phyloP scores from a whole-genome alignment of 768 basidiomycete genomes.

The Rhodosporidiobolus odoratus region DNA sequence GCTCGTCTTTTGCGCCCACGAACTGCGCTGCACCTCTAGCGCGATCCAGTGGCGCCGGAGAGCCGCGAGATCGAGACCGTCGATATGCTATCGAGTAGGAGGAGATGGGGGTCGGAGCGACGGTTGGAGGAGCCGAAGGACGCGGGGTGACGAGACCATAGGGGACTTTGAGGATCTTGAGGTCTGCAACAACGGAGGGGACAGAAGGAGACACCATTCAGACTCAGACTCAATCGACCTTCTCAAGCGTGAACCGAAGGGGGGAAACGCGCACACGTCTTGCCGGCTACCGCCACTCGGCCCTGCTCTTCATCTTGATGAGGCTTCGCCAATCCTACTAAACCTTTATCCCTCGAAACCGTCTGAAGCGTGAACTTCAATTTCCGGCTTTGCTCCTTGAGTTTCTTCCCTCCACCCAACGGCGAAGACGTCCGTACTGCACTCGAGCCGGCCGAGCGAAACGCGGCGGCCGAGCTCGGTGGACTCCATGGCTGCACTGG shows the following conservation, averaged over 20 bases:
- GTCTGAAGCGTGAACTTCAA: constrained; percentile 16
- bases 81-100: constrained; percentile 25
- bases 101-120: background rate
- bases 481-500: constrained; percentile 7
- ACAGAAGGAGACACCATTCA: too few relatives aligned
- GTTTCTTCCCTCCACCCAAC: constrained; percentile 17
- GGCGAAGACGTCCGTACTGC: constrained; percentile 1
- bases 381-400: constrained; percentile 15
- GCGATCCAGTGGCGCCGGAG: background rate
- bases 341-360: constrained; percentile 14
- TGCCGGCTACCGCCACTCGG: constrained; percentile 32
- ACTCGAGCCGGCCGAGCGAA: background rate
- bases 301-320: constrained; percentile 11
- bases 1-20: background rate
- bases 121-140: background rate
- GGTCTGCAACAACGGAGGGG: constrained; percentile 1
- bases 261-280: constrained; percentile 12
- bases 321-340: constrained; percentile 35
- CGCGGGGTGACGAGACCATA: constrained; percentile 5
- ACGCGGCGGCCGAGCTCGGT: background rate
- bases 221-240: too few relatives aligned
- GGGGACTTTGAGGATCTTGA: constrained; percentile 31
- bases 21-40: background rate
- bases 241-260: background rate
- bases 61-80: constrained; percentile 22